These are phyloP conservation scores for Saitozyma podzolica DNA, from an alignment of 768 basidiomycete species.

Conservation along the genomic window DNA sequence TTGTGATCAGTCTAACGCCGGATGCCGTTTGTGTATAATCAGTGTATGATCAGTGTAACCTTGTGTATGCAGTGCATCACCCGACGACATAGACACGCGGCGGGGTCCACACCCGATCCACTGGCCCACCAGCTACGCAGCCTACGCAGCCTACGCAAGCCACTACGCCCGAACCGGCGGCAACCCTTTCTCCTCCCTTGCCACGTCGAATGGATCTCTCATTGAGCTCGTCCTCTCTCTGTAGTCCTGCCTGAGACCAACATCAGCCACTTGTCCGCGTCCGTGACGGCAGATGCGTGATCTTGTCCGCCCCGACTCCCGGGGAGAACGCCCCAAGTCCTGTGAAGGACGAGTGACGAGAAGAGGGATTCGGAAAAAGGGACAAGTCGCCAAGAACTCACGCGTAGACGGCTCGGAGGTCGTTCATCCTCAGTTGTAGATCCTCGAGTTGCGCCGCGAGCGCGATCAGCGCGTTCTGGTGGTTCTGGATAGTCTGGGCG, in stretches of 20 bases:
- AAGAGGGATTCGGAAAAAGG: not conserved
- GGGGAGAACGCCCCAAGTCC: too few species aligned
- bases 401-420: slow-evolving; percentile 27
- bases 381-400: slow-evolving; percentile 10
- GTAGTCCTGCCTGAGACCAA: slow-evolving; percentile 27
- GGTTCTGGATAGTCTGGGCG: slow-evolving; percentile 43
- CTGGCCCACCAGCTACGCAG: too few species aligned
- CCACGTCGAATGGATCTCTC: slow-evolving; percentile 46
- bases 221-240: slow-evolving; percentile 37
- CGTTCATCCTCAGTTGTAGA: slow-evolving; percentile 31
- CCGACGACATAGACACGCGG: too few species aligned
- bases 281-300: not conserved
- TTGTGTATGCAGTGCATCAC: too few species aligned
- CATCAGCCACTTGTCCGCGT: not conserved
- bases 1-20: not conserved
- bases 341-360: too few species aligned
- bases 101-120: too few species aligned
- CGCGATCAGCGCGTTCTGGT: slow-evolving; percentile 35
- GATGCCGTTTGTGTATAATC: too few species aligned
- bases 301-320: too few species aligned
- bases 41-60: too few species aligned
- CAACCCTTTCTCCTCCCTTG: slow-evolving; percentile 37
- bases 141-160: too few species aligned
- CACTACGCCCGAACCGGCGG: slow-evolving; percentile 14
- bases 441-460: slow-evolving; percentile 40